Evolutionary conservation across 306 rosid genomes (phyloP).

Genomic region (Lathyrus oleraceus): DNA sequence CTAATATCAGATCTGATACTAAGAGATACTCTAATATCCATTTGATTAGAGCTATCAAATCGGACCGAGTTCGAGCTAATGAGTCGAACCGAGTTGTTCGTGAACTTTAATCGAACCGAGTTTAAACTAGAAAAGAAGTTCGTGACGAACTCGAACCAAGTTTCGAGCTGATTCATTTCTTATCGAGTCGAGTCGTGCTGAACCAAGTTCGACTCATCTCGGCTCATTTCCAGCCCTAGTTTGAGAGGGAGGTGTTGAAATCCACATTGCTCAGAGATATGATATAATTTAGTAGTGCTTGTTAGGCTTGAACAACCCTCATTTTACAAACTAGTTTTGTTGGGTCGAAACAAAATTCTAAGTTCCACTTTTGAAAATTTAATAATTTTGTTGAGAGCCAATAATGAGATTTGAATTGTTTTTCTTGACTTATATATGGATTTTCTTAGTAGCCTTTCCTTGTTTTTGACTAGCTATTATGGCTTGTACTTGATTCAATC

Average conservation of each 20-base stretch:
- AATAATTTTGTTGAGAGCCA: background rate
- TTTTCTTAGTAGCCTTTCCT: slow-evolving; percentile 12
- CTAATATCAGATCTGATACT: no score
- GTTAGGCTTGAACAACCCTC: background rate
- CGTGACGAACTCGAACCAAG: background rate
- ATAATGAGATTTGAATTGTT: slow-evolving; percentile 10
- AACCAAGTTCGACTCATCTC: background rate
- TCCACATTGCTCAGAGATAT: background rate
- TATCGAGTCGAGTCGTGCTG: background rate
- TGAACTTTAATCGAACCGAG: background rate
- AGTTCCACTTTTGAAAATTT: background rate
- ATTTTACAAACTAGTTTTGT: background rate
- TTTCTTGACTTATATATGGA: slow-evolving; percentile 3
- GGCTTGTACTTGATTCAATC: slow-evolving; percentile 20
- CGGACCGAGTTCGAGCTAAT: background rate
- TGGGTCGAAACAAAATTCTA: background rate
- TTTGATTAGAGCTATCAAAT: background rate
- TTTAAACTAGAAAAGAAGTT: no score
- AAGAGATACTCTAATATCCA: no score
- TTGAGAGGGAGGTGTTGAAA: background rate
- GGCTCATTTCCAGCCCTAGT: background rate
- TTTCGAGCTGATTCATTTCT: background rate
- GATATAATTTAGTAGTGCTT: background rate
- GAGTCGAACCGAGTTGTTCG: background rate
- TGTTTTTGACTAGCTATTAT: slow-evolving; percentile 11